Conservation (phyloP, 2,329 filamentous ascomycete genomes). For the Setomelanomma holmii region DNA sequence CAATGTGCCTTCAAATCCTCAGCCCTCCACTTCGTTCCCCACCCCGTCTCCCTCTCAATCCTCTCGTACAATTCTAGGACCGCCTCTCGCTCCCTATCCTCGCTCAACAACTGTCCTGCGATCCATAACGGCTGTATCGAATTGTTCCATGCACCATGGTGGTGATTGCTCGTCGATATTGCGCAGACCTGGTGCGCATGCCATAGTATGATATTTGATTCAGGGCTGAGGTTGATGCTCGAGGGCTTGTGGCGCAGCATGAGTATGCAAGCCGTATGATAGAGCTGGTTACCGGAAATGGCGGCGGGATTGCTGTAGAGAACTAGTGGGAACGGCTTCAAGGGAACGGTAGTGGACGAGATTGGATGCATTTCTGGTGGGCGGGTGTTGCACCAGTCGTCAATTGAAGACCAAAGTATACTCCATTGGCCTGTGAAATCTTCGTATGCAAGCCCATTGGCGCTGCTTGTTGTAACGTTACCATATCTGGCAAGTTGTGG, state of each 20-base stretch:
- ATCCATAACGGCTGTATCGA: conserved; percentile 66
- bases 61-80: conserved; percentile 55
- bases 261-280: conserved; percentile 63
- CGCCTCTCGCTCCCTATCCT: conserved; percentile 52
- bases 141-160: conserved; percentile 64
- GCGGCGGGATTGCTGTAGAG: conserved; percentile 62
- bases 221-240: conserved; percentile 37
- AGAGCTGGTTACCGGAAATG: conserved; percentile 65
- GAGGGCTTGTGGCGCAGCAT: conserved; percentile 54
- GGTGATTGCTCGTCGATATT: conserved; percentile 63
- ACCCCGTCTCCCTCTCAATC: conserved; percentile 62
- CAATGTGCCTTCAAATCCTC: conserved; percentile 56
- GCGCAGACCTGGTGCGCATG: conserved; percentile 64
- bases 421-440: conserved; percentile 57
- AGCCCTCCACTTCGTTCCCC: conserved; percentile 63
- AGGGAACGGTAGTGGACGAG: conserved; percentile 51
- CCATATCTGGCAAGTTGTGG: conserved; percentile 56
- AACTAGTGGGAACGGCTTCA: conserved; percentile 55
- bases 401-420: conserved; percentile 58
- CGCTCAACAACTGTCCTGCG: conserved; percentile 62
- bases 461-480: conserved; percentile 50
- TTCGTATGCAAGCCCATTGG: conserved; percentile 54
- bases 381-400: conserved; percentile 57
- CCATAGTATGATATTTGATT: conserved; percentile 57
- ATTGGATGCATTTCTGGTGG: conserved; percentile 58